Evolutionary conservation across 2,329 filamentous ascomycete genomes (phyloP).

Genomic region (Bisporella sp.): DNA sequence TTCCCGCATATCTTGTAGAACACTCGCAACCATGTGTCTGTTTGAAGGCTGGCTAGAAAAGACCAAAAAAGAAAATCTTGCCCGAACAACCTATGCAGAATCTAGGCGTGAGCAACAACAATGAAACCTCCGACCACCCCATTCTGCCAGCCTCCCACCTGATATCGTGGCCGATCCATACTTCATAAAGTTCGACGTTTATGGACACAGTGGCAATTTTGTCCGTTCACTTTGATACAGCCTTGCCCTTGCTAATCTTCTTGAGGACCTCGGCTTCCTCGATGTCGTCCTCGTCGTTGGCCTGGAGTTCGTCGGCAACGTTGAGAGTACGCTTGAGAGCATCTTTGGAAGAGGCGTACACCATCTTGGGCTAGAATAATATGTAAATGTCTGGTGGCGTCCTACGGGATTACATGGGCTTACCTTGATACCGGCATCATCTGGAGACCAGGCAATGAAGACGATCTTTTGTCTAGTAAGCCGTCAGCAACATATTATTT

Average conservation of each 20-base stretch:
- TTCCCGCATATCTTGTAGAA: no score
- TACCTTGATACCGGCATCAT: slow-evolving; percentile 75
- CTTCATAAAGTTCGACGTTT: background rate
- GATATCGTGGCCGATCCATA: background rate
- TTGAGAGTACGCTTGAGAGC: slow-evolving; percentile 73
- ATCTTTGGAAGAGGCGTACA: slow-evolving; percentile 85
- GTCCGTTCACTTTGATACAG: slow-evolving; percentile 16
- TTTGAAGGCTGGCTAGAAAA: no score
- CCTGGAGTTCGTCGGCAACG: slow-evolving; percentile 71
- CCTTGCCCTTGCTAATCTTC: slow-evolving; percentile 48
- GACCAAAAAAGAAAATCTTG: background rate
- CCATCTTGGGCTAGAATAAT: slow-evolving; percentile 66
- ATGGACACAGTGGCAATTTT: background rate
- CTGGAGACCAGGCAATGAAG: slow-evolving; percentile 74
- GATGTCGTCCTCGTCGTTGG: slow-evolving; percentile 78
- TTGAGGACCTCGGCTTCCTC: slow-evolving; percentile 67
- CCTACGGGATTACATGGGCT: background rate
- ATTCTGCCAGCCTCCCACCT: no score
- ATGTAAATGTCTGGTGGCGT: background rate
- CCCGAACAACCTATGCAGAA: slow-evolving; percentile 15
- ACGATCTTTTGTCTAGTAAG: slow-evolving; percentile 63
- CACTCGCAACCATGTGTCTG: no score
- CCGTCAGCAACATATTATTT: slow-evolving; percentile 13
- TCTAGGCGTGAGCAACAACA: slow-evolving; percentile 20
- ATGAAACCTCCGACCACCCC: slow-evolving; percentile 16